Evolutionary conservation across 1,284 basidiomycete species (phyloP), one percentile per base, ranked within the genome.

Genomic region (Takashimella koratensis): DNA sequence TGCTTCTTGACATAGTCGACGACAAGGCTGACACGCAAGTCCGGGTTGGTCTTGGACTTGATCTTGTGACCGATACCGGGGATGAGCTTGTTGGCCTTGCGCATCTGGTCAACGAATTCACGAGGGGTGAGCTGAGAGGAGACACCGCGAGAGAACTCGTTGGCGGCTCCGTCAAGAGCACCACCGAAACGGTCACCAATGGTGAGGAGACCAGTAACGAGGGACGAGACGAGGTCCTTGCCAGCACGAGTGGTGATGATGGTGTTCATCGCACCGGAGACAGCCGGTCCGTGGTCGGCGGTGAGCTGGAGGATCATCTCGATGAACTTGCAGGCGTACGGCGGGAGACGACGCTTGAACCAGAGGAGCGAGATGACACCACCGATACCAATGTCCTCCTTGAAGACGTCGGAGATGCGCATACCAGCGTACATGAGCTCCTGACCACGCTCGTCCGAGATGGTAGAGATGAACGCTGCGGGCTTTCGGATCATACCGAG

Each of bases 241-340:
- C 95, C 95, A 47, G 95, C 95, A 81, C 95, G 94, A 45, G 93
- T 88, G 24, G 95, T 94, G 76, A 98, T 94, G 76, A 98, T 98
- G 61, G 95, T 98, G 83, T 96, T 98, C 95, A 98, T 98, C 26
- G 95, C 95, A 80, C 94, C 88, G 50, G 70, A 80, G 44, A 82
- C 81, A 58, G 91, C 91, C n/a, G 91, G 91, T 72, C 91, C 94
- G 80, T 98, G 95, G 78, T 98, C 95, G 65, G 94, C 95, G 22
- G 94, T 98, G 63, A 98, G 83, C 90, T 96, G 96, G 73, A 98
- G 84, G 56, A 97, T 92, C 95, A 98, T 98, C 83, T 98, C 95
- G 76, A 98, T 88, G 81, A 98, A 97, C 81, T 95, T 96, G 76
- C 54, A 93, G 77, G 63, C 79, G 67, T 76, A 77, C 42, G 65